Base-by-base conservation (phyloP, 305 asterid genomes). In the Salvia sclarea region DNA sequence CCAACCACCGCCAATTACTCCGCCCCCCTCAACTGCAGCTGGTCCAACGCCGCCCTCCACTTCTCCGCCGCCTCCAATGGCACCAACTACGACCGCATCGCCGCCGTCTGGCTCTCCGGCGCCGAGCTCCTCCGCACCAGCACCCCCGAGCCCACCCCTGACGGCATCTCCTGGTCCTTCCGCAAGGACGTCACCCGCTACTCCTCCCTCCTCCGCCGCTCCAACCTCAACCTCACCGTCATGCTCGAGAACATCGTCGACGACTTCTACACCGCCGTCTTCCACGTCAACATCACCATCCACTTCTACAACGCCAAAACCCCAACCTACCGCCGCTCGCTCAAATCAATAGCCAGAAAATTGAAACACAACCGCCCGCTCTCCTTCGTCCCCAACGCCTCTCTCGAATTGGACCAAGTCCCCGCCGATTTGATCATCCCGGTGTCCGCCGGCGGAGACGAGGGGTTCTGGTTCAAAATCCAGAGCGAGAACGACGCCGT, bases 381-480 rank as follows among this genome's bases (percentile, higher is more conserved):
- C 8, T 21, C 68, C 2, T 8, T 45, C 35, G 55, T 30, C 0
- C n/a, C 41, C 58, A 59, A 43, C 13, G 72, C 49, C 8, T 78
- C 80, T 5, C 45, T 77, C 30, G 78, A 77, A 28, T 61, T 85
- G 64, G 68, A 82, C 50, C 78, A 78, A 2, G 73, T 69, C 13
- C 96, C 96, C 0, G 95, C 98, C 0, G 92, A 90, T 84, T 80
- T 86, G 77, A 81, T 93, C 16, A 57, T 90, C 22, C 97, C 98
- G 0, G 41, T 93, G 10, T 81, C 95, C 2, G 78, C 83, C 4
- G 49, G 6, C 24, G 95, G 86, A 11, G 86, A 83, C 0, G 82
- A 80, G n/a, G 90, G 93, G 0, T 80, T 79, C 71, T 90, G 97
- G 98, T 90, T 88, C 76, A 76, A 76, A 71, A 85, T 93, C 37